Evolutionary conservation across 805 yeast species (phyloP), one percentile per base, ranked within the genome.

Genomic region (Geotrichum ghanense): DNA sequence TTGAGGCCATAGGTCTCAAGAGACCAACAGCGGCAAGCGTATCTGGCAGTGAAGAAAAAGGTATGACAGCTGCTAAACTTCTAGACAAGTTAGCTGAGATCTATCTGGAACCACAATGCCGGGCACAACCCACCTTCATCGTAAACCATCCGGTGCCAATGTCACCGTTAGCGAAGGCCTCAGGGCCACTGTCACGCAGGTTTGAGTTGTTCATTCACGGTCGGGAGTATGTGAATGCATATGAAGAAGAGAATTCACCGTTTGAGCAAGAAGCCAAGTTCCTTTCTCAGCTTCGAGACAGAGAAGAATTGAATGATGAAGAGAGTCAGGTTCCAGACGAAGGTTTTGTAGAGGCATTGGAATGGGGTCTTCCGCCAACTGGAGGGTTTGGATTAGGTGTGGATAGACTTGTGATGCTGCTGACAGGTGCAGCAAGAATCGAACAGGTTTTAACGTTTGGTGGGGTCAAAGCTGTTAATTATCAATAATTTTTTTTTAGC

Each of bases 381-480:
- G 97, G 95, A 1, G 99, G 99, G 0, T 85, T 96, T 85, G 99
- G 98, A 0, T 67, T 95, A 50, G 99, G 99, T 0, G 72, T 92
- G 19, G 99, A 92, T 59, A 65, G 99, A 46, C 63, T 92, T 31
- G 79, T 81, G 45, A 87, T 90, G 97, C 62, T 86, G 17, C 65
- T 90, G 25, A 73, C 83, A 3, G 80, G 76, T 0, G 64, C 73
- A 37, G 67, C 67, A 19, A 68, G 95, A 23, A 88, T 92, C n/a
- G 50, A 51, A 24, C 55, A 54, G 42, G 61, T 56, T 16, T 41
- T 56, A 25, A 26, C 59, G 1, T 57, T 57, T 51, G 57, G 58
- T 3, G 51, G 53, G 6, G 43, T 56, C 16, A 51, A 50, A 45
- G 43, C 45, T 20, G 57, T 51, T 2, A 53, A 52, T 41, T 49